These are phyloP conservation scores for Ustilago curta DNA, from an alignment of 1,284 basidiomycete species.

Conservation along the genomic window DNA sequence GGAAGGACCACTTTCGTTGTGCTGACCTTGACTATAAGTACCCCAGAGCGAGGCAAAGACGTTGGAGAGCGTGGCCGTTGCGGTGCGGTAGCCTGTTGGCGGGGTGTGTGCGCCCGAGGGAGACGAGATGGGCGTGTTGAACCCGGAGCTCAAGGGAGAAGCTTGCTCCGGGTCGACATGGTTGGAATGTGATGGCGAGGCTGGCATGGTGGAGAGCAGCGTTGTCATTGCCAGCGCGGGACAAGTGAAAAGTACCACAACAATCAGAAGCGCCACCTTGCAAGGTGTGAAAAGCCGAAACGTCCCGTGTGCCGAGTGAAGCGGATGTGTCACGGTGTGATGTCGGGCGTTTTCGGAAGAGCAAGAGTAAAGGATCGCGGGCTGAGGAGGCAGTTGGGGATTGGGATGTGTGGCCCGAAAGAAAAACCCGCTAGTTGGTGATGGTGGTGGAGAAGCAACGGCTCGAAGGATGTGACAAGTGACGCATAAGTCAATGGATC, in stretches of 20 bases:
- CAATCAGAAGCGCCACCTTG: neutral
- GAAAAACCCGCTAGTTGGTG: no score
- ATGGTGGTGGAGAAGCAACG: constrained; percentile 1
- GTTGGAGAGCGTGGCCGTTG: constrained; percentile 38
- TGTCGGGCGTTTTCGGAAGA: neutral
- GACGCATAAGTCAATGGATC: neutral
- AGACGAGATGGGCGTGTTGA: constrained; percentile 31
- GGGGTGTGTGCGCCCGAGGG: constrained; percentile 36
- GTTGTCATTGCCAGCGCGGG: constrained; percentile 20
- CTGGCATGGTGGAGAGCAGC: constrained; percentile 31
- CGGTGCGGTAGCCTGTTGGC: constrained; percentile 38
- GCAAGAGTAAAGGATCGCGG: neutral
- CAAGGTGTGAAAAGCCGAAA: no score
- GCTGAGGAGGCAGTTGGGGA: no score
- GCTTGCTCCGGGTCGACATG: constrained; percentile 28
- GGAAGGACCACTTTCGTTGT: constrained; percentile 29
- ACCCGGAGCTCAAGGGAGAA: constrained; percentile 22
- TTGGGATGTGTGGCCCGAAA: neutral
- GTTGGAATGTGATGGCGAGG: constrained; percentile 15
- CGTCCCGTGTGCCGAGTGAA: neutral
- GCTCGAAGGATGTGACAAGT: neutral
- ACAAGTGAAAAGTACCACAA: no score
- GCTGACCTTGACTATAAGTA: constrained; percentile 32
- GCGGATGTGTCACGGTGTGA: neutral
- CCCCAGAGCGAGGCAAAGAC: constrained; percentile 51